Evolutionary conservation across 2,329 filamentous ascomycete species (phyloP), one percentile per base, ranked within the genome.

Genomic region (Trichophyton rubrum): DNA sequence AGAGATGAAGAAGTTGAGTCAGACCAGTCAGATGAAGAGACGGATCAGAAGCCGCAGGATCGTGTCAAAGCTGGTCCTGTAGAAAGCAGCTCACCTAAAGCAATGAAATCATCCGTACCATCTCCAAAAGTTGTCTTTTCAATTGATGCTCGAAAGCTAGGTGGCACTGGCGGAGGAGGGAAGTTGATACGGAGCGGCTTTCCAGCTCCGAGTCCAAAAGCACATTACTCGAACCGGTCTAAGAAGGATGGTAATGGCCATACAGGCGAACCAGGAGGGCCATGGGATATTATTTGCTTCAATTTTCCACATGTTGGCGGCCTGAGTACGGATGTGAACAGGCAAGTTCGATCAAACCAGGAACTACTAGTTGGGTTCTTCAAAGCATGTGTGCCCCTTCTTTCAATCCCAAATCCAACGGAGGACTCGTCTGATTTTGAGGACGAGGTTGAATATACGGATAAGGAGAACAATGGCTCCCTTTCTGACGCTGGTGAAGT

Each of bases 261-360:
- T 55, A n/a, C 11, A 27, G 6, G 13, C 6, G 60, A 62, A 53
- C 56, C 61, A 27, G 68, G 68, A 15, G 74, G 74, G 2, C 73
- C 77, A 3, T 91, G 87, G 79, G 85, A 95, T 72, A 82, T 84
- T 61, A 86, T 97, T 64, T 80, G 92, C 66, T 99, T 97, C 83
- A 96, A 96, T 79, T 99, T 99, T 74, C 93, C 93, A 40, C 93
- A 99, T 76, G 88, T 95, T 2, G 93, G 93, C 64, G 93, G 93
- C 53, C 86, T 95, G 68, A 88, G 84, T 65, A 97, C 87, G 67
- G 91, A 97, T 76, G 87, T 96, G 60, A 96, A 96, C 77, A 82
- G 93, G 40, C 93, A 99, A 75, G 90, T 96, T 13, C 85, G 93
- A 61, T 84, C 89, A 72, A 97, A 99, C 76, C 91, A 96, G 74